Evolutionary conservation across 352 stramenopile genomes (phyloP), one percentile per base, ranked within the genome.

Genomic region (Phytophthora pini): DNA sequence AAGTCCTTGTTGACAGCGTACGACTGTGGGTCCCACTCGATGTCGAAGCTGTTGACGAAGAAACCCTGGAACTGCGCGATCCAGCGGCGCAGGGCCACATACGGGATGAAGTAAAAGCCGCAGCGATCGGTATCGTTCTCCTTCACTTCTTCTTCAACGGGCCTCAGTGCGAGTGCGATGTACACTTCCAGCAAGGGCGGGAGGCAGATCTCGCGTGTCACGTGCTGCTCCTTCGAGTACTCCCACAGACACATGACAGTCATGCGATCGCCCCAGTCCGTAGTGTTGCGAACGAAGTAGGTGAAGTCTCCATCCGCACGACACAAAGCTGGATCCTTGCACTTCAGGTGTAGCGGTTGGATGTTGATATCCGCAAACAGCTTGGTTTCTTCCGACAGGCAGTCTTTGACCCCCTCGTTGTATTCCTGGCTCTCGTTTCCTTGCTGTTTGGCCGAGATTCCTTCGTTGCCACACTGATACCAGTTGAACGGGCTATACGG

Each of bases 71-170:
- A 92, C 39, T 92, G 86, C 40, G 78, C 74, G 65, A 90, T 92
- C 82, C 79, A 92, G 41, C 74, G 70, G 39, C 85, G 83, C n/a
- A 92, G 69, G 44, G 78, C 80, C 39, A 88, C 80, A 74, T 92
- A 92, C 48, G 86, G 84, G 43, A 90, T 92, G 65, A 94, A 94
- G 76, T 92, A 92, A 72, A 91, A 94, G 26, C 86, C 83, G 43
- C 86, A 94, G 7, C 72, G 79, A 55, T 92, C 86, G 5, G 79
- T 88, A 63, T 92, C 82, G 56, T 92, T 94, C 68, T 92, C 76
- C 46, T 80, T 74, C 40, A 83, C 75, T 49, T 94, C 80, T 1
- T 79, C 77, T 39, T 71, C 61, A 17, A 88, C 56, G 11, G 83
- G 85, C 12, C 55, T 62, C 45, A 94, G 60, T 1, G 83, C 89